These are phyloP conservation scores for Cytospora piceae DNA, from an alignment of 2,329 filamentous ascomycete species.

Conservation along the genomic window DNA sequence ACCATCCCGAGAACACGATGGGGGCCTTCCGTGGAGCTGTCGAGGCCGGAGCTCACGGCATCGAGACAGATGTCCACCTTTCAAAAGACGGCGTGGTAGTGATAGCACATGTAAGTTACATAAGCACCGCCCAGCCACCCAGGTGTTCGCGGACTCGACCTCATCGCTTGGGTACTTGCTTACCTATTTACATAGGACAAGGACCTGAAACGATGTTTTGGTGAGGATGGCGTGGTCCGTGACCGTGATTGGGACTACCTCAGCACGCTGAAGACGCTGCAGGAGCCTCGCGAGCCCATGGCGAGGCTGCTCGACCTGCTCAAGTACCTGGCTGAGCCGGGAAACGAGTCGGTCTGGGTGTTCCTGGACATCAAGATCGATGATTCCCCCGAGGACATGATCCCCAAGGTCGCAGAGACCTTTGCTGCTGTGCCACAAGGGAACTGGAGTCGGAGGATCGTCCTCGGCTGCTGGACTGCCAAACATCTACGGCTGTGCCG, in stretches of 20 bases:
- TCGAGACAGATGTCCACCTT: conserved; percentile 89
- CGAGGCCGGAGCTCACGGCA: conserved; percentile 72
- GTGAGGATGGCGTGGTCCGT: conserved; percentile 69
- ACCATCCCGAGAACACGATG: conserved; percentile 85
- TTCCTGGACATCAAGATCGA: conserved; percentile 90
- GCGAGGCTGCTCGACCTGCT: conserved; percentile 76
- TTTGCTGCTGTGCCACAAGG: conserved; percentile 57
- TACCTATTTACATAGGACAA: conserved; percentile 52
- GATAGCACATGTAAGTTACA: conserved; percentile 70
- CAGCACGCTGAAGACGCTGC: conserved; percentile 66
- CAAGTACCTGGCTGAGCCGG: conserved; percentile 68
- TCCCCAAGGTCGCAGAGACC: conserved; percentile 68
- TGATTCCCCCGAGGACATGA: conserved; percentile 71
- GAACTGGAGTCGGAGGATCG: conserved; percentile 72
- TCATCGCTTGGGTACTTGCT: background rate
- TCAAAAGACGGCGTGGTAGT: conserved; percentile 83
- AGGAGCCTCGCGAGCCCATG: conserved; percentile 71
- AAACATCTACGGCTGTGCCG: conserved; percentile 59
- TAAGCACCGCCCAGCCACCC: background rate
- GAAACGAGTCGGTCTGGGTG: conserved; percentile 72
- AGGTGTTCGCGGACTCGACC: background rate
- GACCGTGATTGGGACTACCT: conserved; percentile 80
- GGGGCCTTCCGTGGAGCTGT: conserved; percentile 76
- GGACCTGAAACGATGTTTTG: conserved; percentile 80
- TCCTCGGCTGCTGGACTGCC: conserved; percentile 72